Base-by-base conservation (phyloP, 192 early-diverging fungal species). In the Lunasporangiospora selenospora region DNA sequence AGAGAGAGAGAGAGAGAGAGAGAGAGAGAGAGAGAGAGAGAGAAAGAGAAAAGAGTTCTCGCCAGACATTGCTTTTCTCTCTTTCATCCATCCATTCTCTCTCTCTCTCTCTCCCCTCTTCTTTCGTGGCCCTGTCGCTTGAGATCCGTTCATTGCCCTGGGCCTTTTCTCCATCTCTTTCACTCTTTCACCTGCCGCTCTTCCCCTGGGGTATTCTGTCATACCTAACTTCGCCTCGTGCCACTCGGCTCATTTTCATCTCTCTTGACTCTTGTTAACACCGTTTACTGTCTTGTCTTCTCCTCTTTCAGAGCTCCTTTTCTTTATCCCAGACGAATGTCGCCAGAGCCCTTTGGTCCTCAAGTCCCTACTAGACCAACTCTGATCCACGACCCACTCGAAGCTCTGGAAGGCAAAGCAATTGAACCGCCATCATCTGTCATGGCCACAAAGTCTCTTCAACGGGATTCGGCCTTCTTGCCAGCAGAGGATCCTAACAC, bases 371-470 rank as follows among this genome's bases (percentile, higher is more conserved):
- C 45, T 23, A 16, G 23, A 3, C 23, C 45, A 6, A 47, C 45
- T 10, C 29, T 21, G 7, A 47, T 15, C 45, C 45, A 47, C 23
- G 45, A 27, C 23, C 29, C 45, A 15, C 27, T 26, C 65, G 29
- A 15, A 3, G 21, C 43, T 29, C 43, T 48, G n/a, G 48, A 42
- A 53, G 50, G 50, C 50, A 47, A 11, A 47, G 40, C 61, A 7
- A 50, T 51, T 42, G 55, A 73, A 39, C 36, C 47, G 1, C 12
- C 47, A 12, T 29, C 21, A 36, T 30, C 15, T 31, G 16, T 21
- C 53, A 71, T 71, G 67, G 67, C 59, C 30, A 50, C 62, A 59
- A 71, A 55, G 38, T 49, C 58, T 15, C 58, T 58, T 21, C 50
- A 48, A 40, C 67, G 45, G 36, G 37, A 50, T 38, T 50, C 59